phyloP scores from a whole-genome alignment of 768 basidiomycete genomes.

The Kwoniella bestiolae region DNA sequence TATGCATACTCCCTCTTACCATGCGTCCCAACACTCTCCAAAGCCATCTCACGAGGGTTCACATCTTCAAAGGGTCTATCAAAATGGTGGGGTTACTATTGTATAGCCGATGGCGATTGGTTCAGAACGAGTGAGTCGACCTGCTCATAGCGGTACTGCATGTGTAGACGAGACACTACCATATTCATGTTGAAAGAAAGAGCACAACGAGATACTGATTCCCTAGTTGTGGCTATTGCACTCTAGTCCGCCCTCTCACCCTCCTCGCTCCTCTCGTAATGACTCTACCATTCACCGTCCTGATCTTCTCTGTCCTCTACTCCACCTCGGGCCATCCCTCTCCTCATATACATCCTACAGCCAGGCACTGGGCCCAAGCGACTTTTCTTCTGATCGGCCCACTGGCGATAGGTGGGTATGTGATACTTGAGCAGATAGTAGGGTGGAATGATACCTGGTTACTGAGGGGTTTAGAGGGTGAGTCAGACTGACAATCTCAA shows the following conservation, averaged over 20 bases:
- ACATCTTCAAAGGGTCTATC: neutral
- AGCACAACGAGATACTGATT: too few relatives aligned
- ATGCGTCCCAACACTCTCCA: slow-evolving; percentile 9
- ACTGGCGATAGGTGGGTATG: neutral
- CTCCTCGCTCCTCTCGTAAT: slow-evolving; percentile 1
- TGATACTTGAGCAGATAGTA: slow-evolving; percentile 4
- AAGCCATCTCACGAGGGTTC: neutral
- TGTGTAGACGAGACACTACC: too few relatives aligned
- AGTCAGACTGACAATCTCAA: too few relatives aligned
- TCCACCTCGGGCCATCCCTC: slow-evolving; percentile 16
- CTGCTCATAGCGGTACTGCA: too few relatives aligned
- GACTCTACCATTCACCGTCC: neutral
- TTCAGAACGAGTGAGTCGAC: slow-evolving; percentile 11
- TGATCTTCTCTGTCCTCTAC: slow-evolving; percentile 10
- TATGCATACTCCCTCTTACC: slow-evolving; percentile 10
- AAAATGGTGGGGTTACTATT: slow-evolving; percentile 10
- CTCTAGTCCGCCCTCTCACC: slow-evolving; percentile 9
- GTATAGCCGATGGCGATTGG: neutral
- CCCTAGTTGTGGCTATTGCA: too few relatives aligned
- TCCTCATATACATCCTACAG: slow-evolving; percentile 6
- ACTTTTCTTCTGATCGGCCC: neutral
- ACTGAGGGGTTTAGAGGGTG: neutral
- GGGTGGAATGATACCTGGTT: slow-evolving; percentile 11
- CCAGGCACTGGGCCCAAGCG: slow-evolving; percentile 2
- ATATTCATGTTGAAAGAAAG: too few relatives aligned